A percentile compares a stretch with the other conserved stretches of the same genome.
Evolutionary conservation across 2,329 filamentous ascomycete genomes (phyloP).

Genomic region (Massarina eburnea): DNA sequence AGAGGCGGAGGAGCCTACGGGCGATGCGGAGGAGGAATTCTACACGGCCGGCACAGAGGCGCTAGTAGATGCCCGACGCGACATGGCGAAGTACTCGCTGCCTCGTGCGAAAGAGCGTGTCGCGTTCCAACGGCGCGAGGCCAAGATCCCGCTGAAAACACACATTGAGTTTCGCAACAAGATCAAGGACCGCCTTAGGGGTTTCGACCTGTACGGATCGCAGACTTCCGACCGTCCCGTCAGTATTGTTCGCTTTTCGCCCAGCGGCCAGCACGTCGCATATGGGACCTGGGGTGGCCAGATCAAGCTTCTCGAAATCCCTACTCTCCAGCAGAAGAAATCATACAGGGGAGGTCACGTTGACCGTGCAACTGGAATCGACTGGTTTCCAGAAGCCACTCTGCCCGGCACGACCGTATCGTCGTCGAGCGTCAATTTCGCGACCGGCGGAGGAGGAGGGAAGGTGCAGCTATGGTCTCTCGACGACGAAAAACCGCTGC

Average conservation of each 20-base stretch:
- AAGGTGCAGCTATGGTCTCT: slow-evolving; percentile 89
- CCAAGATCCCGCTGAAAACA: slow-evolving; percentile 79
- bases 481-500: slow-evolving; percentile 78
- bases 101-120: slow-evolving; percentile 78
- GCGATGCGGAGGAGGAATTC: slow-evolving; percentile 72
- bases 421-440: slow-evolving; percentile 75
- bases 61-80: slow-evolving; percentile 72
- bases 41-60: slow-evolving; percentile 81
- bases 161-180: slow-evolving; percentile 91
- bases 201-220: slow-evolving; percentile 88
- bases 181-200: slow-evolving; percentile 78
- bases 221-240: slow-evolving; percentile 91
- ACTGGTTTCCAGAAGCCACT: slow-evolving; percentile 86
- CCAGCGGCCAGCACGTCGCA: slow-evolving; percentile 78
- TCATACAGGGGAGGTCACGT: slow-evolving; percentile 78
- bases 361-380: slow-evolving; percentile 84
- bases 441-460: slow-evolving; percentile 86
- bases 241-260: slow-evolving; percentile 88
- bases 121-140: slow-evolving; percentile 76
- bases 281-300: slow-evolving; percentile 92
- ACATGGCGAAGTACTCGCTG: slow-evolving; percentile 81
- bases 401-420: slow-evolving; percentile 71
- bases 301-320: slow-evolving; percentile 82
- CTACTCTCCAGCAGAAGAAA: slow-evolving; percentile 74
- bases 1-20: slow-evolving; percentile 58